Conservation (phyloP, 2,329 filamentous ascomycete species). For the Microdochium nivale region DNA sequence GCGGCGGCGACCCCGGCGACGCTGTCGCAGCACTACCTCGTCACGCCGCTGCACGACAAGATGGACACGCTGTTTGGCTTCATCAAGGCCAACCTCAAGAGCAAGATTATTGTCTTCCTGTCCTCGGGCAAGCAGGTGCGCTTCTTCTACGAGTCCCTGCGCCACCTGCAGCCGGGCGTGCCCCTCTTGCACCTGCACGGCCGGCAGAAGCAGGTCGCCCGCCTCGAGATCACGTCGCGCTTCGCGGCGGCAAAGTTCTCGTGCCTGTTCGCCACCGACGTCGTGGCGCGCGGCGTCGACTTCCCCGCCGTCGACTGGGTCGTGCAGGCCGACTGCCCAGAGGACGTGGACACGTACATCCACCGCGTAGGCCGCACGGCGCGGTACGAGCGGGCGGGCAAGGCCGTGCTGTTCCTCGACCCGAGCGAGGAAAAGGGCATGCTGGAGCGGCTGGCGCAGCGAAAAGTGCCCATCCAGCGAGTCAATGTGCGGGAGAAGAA, state of each 20-base stretch:
- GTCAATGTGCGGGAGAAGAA: slow-evolving; percentile 87
- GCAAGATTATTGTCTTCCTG: slow-evolving; percentile 91
- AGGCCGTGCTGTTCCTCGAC: slow-evolving; percentile 83
- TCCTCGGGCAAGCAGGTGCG: slow-evolving; percentile 95
- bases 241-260: slow-evolving; percentile 76
- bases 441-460: slow-evolving; percentile 73
- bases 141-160: slow-evolving; percentile 89
- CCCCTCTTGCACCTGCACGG: slow-evolving; percentile 89
- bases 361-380: slow-evolving; percentile 92
- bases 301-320: slow-evolving; percentile 98
- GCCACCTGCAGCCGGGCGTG: slow-evolving; percentile 89
- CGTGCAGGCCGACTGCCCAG: slow-evolving; percentile 94
- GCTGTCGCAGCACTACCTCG: slow-evolving; percentile 84
- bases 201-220: slow-evolving; percentile 82
- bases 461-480: slow-evolving; percentile 79
- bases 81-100: slow-evolving; percentile 81
- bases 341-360: slow-evolving; percentile 96
- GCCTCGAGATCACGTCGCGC: slow-evolving; percentile 77
- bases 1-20: slow-evolving; percentile 70
- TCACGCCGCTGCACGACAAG: slow-evolving; percentile 80
- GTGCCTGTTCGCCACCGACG: slow-evolving; percentile 91
- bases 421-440: slow-evolving; percentile 92
- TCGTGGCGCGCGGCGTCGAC: slow-evolving; percentile 87
- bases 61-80: slow-evolving; percentile 90
- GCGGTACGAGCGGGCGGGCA: slow-evolving; percentile 81